Evolutionary conservation across 1,284 basidiomycete genomes (phyloP), one percentile per base, ranked within the genome.

Genomic region (Ceratobasidium sp.): DNA sequence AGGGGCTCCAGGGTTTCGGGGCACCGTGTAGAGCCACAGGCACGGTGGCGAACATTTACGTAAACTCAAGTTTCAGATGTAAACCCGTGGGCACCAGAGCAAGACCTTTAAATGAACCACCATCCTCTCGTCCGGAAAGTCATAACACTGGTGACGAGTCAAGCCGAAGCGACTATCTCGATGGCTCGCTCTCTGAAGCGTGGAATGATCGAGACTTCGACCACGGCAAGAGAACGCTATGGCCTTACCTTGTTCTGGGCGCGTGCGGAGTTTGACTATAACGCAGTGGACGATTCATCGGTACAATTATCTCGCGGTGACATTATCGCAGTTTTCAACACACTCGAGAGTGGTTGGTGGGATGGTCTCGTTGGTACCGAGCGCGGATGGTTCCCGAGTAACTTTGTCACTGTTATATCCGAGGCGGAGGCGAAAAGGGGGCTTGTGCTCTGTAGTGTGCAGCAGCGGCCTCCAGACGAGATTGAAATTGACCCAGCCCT

Each of bases 391-490:
- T 65, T 52, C 48, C 48, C 48, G 48, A 52, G 48, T 52, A 52
- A 52, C n/a, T 52, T 12, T 52, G n/a, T 52, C 48, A n/a, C n/a
- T n/a, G 48, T 52, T n/a, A 52, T 52, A 12, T 12, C 12, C 48
- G 48, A 52, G 48, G 48, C 48, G n/a, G 95, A 96, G 83, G 92
- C 91, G 3, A 93, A 94, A 80, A 83, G 88, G 50, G 89, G 89
- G 40, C 87, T 93, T 80, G 86, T 88, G 42, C 26, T 77, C 17
- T 59, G 78, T 33, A 74, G 71, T 15, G 79, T 20, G 26, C 56
- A 17, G 10, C 86, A n/a, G n/a, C n/a, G n/a, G n/a, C n/a, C n/a
- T n/a, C n/a, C n/a, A n/a, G n/a, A n/a, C n/a, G n/a, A n/a, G n/a
- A n/a, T 87, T 20, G 90, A 91, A 81, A 70, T 85, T 84, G 40